Evolutionary conservation across 495 filamentous ascomycete species (phyloP), one percentile per base, ranked within the genome.

Genomic region (Lophiostoma macrostomum): DNA sequence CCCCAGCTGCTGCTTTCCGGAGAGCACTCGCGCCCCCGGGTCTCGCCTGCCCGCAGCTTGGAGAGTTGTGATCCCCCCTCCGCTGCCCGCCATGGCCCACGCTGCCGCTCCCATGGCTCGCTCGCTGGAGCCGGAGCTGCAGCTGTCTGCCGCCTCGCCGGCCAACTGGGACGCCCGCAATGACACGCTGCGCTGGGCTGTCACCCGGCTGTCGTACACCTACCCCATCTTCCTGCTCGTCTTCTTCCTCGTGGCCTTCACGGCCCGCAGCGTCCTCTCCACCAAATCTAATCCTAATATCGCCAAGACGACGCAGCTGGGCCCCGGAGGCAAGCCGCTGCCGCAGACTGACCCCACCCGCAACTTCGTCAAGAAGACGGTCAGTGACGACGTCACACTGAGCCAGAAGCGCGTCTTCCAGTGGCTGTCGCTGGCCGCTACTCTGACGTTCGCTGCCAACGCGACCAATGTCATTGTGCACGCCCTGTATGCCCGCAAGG

Each of bases 271-370:
- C 41, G 77, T 88, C 35, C 41, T 76, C 50, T 75, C 81, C 14
- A 53, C 60, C 60, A 65, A 57, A 51, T 39, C 53, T 56, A 63
- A 51, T 58, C 16, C 51, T 36, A 63, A 69, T 62, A n/a, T 70
- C 64, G 32, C 58, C 64, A 46, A 67, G 49, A 30, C 60, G 32
- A 68, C 74, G 56, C 67, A 36, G 52, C 67, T 50, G 44, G 88
- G 90, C 12, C 90, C 89, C 0, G 88, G 86, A 29, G 90, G 90
- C 44, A 88, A 90, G 65, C 87, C 87, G 13, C 73, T 95, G 20
- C 62, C 62, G 29, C 25, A 19, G 88, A 90, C 27, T 64, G 60
- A 76, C 45, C 79, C 74, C 53, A 76, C 74, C 56, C 69, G 67
- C 53, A 74, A 72, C 43, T 30, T 52, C 64, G 52, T 61, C 30